Evolutionary conservation across 805 yeast genomes (phyloP).

Genomic region (Cyberlindnera euphorbiiphila): DNA sequence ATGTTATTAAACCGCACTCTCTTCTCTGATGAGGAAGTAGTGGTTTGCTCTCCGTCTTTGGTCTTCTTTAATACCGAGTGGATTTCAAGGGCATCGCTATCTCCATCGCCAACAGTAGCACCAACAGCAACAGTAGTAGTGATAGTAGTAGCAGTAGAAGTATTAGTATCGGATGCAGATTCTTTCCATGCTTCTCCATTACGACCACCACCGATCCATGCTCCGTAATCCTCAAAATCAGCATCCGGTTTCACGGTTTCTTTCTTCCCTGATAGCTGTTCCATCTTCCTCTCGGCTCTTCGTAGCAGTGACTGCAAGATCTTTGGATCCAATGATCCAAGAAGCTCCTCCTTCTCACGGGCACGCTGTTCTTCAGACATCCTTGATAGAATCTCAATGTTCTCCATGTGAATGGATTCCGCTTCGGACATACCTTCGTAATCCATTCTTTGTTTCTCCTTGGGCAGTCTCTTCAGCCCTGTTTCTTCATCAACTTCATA

Average conservation of each 20-base stretch:
- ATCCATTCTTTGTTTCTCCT: slow-evolving; percentile 73
- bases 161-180: slow-evolving; percentile 17
- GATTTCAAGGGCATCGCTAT: slow-evolving; percentile 22
- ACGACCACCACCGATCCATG: slow-evolving; percentile 31
- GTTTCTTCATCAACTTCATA: slow-evolving; percentile 82
- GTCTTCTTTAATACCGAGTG: slow-evolving; percentile 1
- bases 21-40: slow-evolving; percentile 16
- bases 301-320: slow-evolving; percentile 55
- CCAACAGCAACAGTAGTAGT: no score
- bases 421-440: slow-evolving; percentile 47
- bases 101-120: no score
- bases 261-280: slow-evolving; percentile 29
- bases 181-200: slow-evolving; percentile 24
- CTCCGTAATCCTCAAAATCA: slow-evolving; percentile 27
- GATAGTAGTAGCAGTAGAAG: no score
- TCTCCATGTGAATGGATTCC: slow-evolving; percentile 74
- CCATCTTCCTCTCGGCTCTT: slow-evolving; percentile 47
- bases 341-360: slow-evolving; percentile 60
- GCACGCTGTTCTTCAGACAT: slow-evolving; percentile 67
- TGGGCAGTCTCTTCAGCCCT: slow-evolving; percentile 77
- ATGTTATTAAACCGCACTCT: slow-evolving; percentile 34
- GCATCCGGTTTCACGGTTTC: slow-evolving; percentile 7
- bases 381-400: slow-evolving; percentile 51
- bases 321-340: slow-evolving; percentile 65
- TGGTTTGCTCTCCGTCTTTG: background rate